A percentile compares a stretch with the other conserved stretches of the same genome.
Conservation (phyloP, 306 rosid species). For the Glycine latifolia region DNA sequence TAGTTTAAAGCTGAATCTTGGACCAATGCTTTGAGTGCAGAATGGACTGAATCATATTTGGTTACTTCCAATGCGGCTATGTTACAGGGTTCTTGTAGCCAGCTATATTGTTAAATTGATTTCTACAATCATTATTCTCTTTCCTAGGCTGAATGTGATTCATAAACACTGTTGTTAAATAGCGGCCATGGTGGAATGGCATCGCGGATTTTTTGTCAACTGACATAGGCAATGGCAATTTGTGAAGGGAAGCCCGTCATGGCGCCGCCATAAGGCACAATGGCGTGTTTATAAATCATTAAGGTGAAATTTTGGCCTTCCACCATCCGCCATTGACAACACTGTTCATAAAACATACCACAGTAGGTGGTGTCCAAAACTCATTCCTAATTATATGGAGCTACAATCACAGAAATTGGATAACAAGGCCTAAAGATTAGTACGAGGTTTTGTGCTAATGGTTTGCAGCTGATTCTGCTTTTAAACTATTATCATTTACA, state of each 20-base stretch:
- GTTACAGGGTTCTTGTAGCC: not conserved
- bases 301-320: too few species aligned
- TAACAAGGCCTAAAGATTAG: not conserved
- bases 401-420: too few species aligned
- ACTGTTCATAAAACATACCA: not conserved
- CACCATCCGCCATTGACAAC: too few species aligned
- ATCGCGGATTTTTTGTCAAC: too few species aligned
- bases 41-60: conserved; percentile 15
- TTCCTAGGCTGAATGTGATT: too few species aligned
- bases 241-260: too few species aligned
- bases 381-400: too few species aligned
- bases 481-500: not conserved
- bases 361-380: not conserved
- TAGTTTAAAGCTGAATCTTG: not conserved
- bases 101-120: not conserved
- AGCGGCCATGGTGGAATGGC: too few species aligned
- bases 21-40: conserved; percentile 23
- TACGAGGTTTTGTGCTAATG: not conserved
- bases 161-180: too few species aligned
- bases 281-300: too few species aligned
- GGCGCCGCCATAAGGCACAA: too few species aligned
- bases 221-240: too few species aligned
- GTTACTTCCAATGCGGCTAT: conserved; percentile 18
- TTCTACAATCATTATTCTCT: not conserved
- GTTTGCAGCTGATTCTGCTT: conserved; percentile 27